Base-by-base conservation (phyloP, 176 grass and related monocot species). In the Aegilops sharonensis region DNA sequence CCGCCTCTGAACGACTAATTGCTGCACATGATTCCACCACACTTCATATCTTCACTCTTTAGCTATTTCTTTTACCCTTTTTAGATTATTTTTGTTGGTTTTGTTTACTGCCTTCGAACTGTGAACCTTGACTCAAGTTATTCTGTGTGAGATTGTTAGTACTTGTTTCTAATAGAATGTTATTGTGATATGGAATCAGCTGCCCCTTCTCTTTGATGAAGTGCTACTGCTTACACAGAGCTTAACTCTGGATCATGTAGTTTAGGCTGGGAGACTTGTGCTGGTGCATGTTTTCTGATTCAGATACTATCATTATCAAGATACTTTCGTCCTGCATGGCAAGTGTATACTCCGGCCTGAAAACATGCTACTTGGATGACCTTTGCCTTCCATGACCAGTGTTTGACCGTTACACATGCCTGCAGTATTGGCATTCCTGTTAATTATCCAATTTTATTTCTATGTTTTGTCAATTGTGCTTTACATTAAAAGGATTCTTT, bases 391-490 rank as follows among this genome's bases (percentile, higher is more conserved):
- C 45, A 48, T 48, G 45, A 14, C 11, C 45, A 48, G 45, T 48
- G 45, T 48, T 48, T 48, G 43, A 43, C 10, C 3, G 42, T 43
- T 64, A 39, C 11, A 42, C 32, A 25, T 37, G 45, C 14, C 27
- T 72, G 27, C 21, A 43, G 30, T 31, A 23, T 48, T 48, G 35
- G 18, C 11, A 72, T 78, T 69, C 50, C 4, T 78, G 17, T 72
- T 65, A 23, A 50, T 50, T 50, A 42, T 62, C 47, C 5, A 14
- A 34, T 34, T 17, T 34, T 78, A 75, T 65, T 21, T 8, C 32
- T 78, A 32, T 82, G 52, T 70, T 70, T 56, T 34, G 43, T 78
- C 39, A 27, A 72, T 83, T 83, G 21, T 82, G 14, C 70, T 50
- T 61, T 4, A 39, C 71, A 62, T 77, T 48, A 23, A 11, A 62